Conservation (phyloP, 257 asterid genomes). For the Solanum sejunctum region DNA sequence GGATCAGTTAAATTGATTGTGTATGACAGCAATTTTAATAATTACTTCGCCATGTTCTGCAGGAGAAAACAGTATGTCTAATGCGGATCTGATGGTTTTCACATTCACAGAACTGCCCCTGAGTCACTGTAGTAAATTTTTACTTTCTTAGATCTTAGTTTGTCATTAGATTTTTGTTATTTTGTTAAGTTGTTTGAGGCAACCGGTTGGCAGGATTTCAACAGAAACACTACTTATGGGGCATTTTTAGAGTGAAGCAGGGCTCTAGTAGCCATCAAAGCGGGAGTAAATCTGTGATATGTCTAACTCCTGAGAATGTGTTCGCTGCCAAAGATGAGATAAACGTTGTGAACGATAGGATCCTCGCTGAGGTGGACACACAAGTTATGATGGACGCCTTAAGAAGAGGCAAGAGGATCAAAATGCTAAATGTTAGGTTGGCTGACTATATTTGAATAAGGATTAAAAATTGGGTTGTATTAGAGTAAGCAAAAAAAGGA, state of each 20-base stretch:
- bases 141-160: neutral
- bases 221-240: slow-evolving; percentile 60
- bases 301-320: neutral
- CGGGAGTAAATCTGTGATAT: neutral
- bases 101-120: slow-evolving; percentile 54
- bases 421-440: too few relatives aligned
- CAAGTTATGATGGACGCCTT: too few relatives aligned
- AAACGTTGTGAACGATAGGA: neutral
- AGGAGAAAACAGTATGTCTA: slow-evolving; percentile 34
- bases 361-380: neutral
- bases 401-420: too few relatives aligned
- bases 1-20: neutral
- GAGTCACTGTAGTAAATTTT: slow-evolving; percentile 49
- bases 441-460: too few relatives aligned
- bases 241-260: slow-evolving; percentile 45
- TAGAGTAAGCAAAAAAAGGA: neutral
- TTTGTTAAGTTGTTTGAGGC: neutral
- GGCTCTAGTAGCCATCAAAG: neutral
- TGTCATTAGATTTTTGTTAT: neutral
- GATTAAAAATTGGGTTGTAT: too few relatives aligned
- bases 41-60: slow-evolving; percentile 1
- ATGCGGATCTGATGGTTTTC: slow-evolving; percentile 40
- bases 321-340: neutral
- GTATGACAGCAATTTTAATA: neutral
- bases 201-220: slow-evolving; percentile 37